These are phyloP conservation scores for Rhizopogon vesiculosus DNA, from an alignment of 768 basidiomycete species.

Conservation along the genomic window DNA sequence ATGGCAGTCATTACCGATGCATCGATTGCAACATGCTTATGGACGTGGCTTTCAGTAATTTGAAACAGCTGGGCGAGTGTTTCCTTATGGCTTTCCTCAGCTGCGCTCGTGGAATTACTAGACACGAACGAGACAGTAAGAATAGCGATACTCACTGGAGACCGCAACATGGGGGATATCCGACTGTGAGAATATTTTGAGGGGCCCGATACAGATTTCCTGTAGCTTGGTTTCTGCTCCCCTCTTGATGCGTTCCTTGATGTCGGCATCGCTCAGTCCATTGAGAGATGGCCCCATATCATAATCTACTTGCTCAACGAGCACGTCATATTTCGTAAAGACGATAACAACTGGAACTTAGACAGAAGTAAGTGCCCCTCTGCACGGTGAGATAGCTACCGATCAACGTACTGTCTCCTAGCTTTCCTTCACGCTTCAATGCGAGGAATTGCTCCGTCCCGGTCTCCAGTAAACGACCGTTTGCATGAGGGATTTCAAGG, in stretches of 20 bases:
- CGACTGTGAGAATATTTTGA: not conserved
- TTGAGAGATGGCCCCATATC: not conserved
- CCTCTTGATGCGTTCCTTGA: not conserved
- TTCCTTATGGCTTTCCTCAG: not conserved
- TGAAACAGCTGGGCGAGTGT: not conserved
- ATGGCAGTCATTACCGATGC: not conserved
- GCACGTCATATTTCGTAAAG: not conserved
- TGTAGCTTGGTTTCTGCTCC: not conserved
- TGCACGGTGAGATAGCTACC: not conserved
- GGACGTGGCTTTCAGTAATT: not conserved
- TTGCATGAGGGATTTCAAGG: not conserved
- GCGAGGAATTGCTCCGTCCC: not conserved
- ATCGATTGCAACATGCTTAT: not conserved
- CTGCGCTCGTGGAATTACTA: not conserved
- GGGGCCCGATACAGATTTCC: not conserved
- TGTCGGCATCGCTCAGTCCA: not conserved
- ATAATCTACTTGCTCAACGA: not conserved
- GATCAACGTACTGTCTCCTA: not conserved
- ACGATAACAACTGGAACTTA: constrained; percentile 3
- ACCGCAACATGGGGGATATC: not conserved
- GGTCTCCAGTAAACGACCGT: not conserved
- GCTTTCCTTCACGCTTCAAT: not conserved
- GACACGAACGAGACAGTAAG: not conserved
- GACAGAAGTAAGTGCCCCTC: not conserved
- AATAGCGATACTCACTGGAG: not conserved